Base-by-base conservation (phyloP, 805 yeast genomes). In the Ogataea minuta region DNA sequence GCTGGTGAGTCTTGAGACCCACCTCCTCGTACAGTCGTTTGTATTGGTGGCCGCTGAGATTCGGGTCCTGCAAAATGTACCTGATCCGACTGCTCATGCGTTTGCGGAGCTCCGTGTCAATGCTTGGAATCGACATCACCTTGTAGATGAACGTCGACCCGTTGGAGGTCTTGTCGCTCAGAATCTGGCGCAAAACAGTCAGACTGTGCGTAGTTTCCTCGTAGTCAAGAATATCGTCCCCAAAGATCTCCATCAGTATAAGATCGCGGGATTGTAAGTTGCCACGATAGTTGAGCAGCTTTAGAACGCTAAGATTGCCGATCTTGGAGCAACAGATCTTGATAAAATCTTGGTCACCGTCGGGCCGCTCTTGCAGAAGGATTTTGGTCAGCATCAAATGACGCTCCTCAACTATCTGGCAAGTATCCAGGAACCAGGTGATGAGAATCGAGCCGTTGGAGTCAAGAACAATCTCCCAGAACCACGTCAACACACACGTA, bases 341-440 rank as follows among this genome's bases (percentile, higher is more conserved):
- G 23, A 48, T 44, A 23, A 60, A 48, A 9, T 33, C 36, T 24
- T 45, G 23, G 9, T 26, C 32, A 8, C 28, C 39, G 12, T 33
- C 32, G 5, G 21, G 34, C 16, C 51, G 43, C 14, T 53, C 59
- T 27, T 45, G 35, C 15, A 49, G 37, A 17, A 60, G 31, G n/a
- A 50, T 31, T 11, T 46, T 41, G 7, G 64, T 49, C 33, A 93
- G 66, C 13, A 86, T 67, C 19, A 68, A 63, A 60, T 81, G 85
- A 52, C 91, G 75, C 52, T 79, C 73, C 27, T 81, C 80, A 29
- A 80, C 32, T 9, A 51, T 56, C 7, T 71, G 71, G 49, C 85
- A 84, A 1, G 96, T 86, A 57, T 93, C 99, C 56, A 93, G 72
- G 53, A 85, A 84, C 99, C 99, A 93, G 2, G 96, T 88, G 39